Conservation (phyloP, 2,329 filamentous ascomycete species). For the Aspergillus awamori region DNA sequence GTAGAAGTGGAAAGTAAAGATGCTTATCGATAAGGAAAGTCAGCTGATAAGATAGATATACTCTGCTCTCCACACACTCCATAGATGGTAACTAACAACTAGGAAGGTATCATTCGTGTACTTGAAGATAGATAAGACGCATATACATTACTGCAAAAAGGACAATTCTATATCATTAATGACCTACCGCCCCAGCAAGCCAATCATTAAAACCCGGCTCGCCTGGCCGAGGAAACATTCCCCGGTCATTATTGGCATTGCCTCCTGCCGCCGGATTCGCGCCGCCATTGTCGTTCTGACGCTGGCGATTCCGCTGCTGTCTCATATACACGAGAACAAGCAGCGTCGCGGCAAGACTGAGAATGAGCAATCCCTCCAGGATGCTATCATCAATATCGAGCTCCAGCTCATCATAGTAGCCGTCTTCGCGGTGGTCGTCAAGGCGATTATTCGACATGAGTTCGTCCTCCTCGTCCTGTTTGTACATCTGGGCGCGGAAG, state of each 20-base stretch:
- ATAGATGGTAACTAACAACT: too few relatives aligned
- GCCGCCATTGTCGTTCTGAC: constrained; percentile 36
- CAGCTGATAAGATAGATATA: constrained; percentile 1
- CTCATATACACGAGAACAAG: constrained; percentile 77
- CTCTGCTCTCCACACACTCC: background rate
- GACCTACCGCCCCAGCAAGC: constrained; percentile 66
- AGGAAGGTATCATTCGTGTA: too few relatives aligned
- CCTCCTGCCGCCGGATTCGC: constrained; percentile 26
- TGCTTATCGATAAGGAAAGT: constrained; percentile 22
- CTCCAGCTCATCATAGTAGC: constrained; percentile 63
- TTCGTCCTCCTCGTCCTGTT: constrained; percentile 39
- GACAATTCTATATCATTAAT: constrained; percentile 35
- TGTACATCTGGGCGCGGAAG: constrained; percentile 61
- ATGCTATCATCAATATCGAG: constrained; percentile 74
- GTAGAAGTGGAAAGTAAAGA: background rate
- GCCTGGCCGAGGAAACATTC: constrained; percentile 66
- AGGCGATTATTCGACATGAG: constrained; percentile 31
- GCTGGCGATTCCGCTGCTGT: constrained; percentile 47
- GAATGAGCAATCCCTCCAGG: constrained; percentile 80
- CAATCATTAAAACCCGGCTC: constrained; percentile 71
- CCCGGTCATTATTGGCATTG: constrained; percentile 47
- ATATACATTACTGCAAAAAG: background rate
- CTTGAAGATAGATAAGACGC: background rate
- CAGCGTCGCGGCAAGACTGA: constrained; percentile 73
- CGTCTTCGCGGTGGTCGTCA: constrained; percentile 47